phyloP scores from a whole-genome alignment of 345 rosid genomes.

The Melastoma malabathricum region DNA sequence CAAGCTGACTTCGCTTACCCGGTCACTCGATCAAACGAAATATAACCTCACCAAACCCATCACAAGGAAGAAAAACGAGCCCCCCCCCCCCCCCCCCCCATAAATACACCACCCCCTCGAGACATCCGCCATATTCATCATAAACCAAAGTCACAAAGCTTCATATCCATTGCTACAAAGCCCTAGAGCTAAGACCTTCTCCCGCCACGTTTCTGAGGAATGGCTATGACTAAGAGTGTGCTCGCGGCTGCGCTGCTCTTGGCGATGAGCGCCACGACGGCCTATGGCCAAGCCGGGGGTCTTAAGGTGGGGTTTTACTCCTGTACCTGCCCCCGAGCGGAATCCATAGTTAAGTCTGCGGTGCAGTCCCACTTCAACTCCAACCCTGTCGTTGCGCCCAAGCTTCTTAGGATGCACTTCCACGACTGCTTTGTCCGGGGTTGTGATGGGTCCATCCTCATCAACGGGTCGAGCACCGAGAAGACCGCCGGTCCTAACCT shows the following conservation, averaged over 20 bases:
- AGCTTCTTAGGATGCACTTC: conserved; percentile 81
- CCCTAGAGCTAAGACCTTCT: too few species aligned
- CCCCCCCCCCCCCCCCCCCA: too few species aligned
- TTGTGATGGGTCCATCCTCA: conserved; percentile 69
- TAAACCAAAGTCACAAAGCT: too few species aligned
- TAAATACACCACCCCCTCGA: too few species aligned
- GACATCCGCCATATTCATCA: too few species aligned
- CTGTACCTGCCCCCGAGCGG: conserved; percentile 47
- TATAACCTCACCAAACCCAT: too few species aligned
- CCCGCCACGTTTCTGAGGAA: too few species aligned
- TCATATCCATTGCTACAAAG: too few species aligned
- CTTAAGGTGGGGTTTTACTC: conserved; percentile 44
- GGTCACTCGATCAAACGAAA: too few species aligned
- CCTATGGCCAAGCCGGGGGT: conserved; percentile 16
- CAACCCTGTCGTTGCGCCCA: conserved; percentile 40
- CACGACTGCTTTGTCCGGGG: conserved; percentile 81
- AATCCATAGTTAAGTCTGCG: conserved; percentile 27
- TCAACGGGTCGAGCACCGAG: conserved; percentile 39
- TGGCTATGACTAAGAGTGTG: neutral
- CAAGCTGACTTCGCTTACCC: too few species aligned
- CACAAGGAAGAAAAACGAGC: too few species aligned
- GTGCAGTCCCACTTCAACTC: conserved; percentile 25
- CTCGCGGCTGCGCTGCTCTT: conserved; percentile 1
- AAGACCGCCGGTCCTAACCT: conserved; percentile 53
- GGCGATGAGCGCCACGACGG: conserved; percentile 10